Evolutionary conservation across 2,329 filamentous ascomycete species (phyloP), one percentile per base, ranked within the genome.

Genomic region (Aureobasidium uvarum): DNA sequence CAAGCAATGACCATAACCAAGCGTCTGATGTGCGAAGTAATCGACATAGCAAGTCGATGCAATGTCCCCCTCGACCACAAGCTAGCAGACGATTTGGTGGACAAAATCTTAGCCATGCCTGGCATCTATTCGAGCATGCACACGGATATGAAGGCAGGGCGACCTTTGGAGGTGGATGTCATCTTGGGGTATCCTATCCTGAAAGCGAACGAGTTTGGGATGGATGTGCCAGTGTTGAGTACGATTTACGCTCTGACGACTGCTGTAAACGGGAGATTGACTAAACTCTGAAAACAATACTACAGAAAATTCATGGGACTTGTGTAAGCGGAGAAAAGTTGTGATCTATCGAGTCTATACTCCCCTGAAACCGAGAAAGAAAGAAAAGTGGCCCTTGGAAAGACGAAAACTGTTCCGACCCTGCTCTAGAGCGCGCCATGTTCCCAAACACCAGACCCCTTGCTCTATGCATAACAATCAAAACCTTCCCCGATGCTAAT

Each of bases 111-210:
- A 25, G 71, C 71, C 0, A 74, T 81, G 74, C 75, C 76, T 1
- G 72, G 72, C 0, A 76, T 81, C 51, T 75, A 72, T 25, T 80
- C 77, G 58, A 81, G 79, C 67, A 82, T 81, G 80, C 77, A 80
- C 67, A 75, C 74, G 0, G 80, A 82, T 66, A 74, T 72, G 45
- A 76, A 76, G 59, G 75, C 73, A 55, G 78, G 77, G 1, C 70
- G 77, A 33, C 74, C 76, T 2, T 73, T 81, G 74, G 80, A 81
- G 68, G 74, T 81, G n/a, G 79, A 81, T 62, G 78, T 81, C 0
- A 81, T 82, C 31, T 66, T 82, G 28, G 80, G 79, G 0, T 77
- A 74, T 51, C 77, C 78, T 5, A 75, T 78, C 66, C 70, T 69
- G 60, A 79, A 76, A 68, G 76, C 77, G 1, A 73, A 70, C 52